These are phyloP conservation scores for Aspergillus ruber DNA, from an alignment of 2,329 filamentous ascomycete genomes.

Conservation along the genomic window DNA sequence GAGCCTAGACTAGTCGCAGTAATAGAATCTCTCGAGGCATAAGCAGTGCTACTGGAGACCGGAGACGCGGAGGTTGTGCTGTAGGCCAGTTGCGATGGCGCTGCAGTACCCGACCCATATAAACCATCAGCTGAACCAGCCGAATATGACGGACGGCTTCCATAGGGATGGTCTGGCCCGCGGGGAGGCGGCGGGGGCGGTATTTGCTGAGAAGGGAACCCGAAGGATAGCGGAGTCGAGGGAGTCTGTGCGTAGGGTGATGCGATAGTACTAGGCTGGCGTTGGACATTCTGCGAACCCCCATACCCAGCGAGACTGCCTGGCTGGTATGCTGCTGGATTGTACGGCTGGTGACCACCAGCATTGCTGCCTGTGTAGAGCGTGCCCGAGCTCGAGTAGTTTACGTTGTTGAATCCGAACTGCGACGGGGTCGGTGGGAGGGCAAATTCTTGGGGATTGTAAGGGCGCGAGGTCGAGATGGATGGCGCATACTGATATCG, in stretches of 20 bases:
- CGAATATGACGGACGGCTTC: constrained; percentile 25
- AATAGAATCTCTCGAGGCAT: constrained; percentile 19
- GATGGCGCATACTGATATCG: constrained; percentile 38
- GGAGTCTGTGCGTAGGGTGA: constrained; percentile 21
- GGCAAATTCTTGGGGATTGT: constrained; percentile 59
- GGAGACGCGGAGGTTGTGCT: constrained; percentile 13
- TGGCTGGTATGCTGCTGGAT: constrained; percentile 45
- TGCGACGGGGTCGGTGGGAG: constrained; percentile 41
- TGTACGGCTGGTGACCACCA: constrained; percentile 40
- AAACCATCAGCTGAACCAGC: constrained; percentile 13
- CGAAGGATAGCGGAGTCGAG: constrained; percentile 28
- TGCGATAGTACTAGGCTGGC: constrained; percentile 22
- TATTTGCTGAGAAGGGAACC: constrained; percentile 22
- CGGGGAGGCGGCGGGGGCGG: constrained; percentile 36
- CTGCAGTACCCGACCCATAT: constrained; percentile 17
- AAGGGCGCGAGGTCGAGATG: constrained; percentile 35
- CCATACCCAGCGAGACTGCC: constrained; percentile 22
- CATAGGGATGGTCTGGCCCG: constrained; percentile 32
- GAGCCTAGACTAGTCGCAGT: constrained; percentile 10
- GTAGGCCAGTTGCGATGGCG: constrained; percentile 23
- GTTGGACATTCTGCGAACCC: constrained; percentile 25
- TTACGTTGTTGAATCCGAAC: constrained; percentile 65
- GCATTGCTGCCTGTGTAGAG: constrained; percentile 19
- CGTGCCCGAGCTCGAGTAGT: constrained; percentile 39
- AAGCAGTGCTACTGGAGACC: constrained; percentile 13